A percentile compares a stretch with the other conserved stretches of the same genome.
These are phyloP conservation scores for Dentipellis sp. DNA, from an alignment of 768 basidiomycete genomes.

Conservation along the genomic window DNA sequence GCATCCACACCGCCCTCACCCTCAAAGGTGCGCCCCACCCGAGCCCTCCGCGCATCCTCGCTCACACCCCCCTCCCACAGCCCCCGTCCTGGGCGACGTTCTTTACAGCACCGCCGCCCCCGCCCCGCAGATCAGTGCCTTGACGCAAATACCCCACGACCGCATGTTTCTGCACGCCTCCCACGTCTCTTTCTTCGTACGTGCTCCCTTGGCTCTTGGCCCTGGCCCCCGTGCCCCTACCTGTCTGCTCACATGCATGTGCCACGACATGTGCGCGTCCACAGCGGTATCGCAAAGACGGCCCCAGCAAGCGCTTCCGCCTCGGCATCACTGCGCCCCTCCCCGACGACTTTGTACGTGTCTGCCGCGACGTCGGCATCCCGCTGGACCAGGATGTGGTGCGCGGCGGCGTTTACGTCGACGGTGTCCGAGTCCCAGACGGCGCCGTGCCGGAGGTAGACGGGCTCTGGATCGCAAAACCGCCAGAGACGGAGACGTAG, in stretches of 20 bases:
- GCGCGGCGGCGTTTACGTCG: constrained; percentile 8
- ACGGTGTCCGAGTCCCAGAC: constrained; percentile 1
- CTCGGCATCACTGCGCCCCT: constrained; percentile 11
- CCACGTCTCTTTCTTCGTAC: constrained; percentile 10
- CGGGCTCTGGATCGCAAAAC: constrained; percentile 4
- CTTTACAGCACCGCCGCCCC: constrained; percentile 3
- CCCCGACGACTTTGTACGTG: constrained; percentile 7
- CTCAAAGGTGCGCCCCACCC: constrained; percentile 4
- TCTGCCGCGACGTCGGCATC: constrained; percentile 7
- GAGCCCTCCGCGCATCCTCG: not conserved
- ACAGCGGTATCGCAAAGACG: constrained; percentile 11
- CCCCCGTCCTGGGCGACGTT: constrained; percentile 11
- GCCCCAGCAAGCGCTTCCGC: constrained; percentile 9
- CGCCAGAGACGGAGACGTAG: too few species aligned
- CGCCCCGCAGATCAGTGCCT: not conserved
- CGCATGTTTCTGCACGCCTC: constrained; percentile 14
- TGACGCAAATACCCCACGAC: constrained; percentile 1
- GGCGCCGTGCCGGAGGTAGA: constrained; percentile 1
- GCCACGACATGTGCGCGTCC: not conserved
- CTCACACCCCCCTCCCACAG: not conserved
- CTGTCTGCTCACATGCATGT: not conserved
- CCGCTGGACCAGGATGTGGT: not conserved
- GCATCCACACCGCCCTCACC: constrained; percentile 9
- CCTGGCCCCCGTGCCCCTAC: not conserved
- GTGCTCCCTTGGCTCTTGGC: not conserved